Evolutionary conservation across 2,329 filamentous ascomycete genomes (phyloP), one percentile per base, ranked within the genome.

Genomic region (Fusarium sp.): DNA sequence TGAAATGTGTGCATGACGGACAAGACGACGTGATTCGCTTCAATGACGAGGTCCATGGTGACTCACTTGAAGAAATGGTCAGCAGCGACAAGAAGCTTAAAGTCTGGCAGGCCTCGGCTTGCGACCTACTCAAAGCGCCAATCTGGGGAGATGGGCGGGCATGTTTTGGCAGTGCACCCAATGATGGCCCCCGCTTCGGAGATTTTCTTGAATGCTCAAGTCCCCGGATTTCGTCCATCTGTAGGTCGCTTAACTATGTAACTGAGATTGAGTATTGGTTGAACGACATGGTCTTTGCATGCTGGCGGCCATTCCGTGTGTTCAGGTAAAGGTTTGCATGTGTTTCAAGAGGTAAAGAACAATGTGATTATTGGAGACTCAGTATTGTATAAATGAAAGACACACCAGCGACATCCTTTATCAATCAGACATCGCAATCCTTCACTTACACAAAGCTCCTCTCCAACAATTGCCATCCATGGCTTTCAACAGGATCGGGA

Each of bases 381-480:
- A 9, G n/a, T 16, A 20, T 18, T 25, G 20, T 37, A 27, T n/a
- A 10, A 16, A 59, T 37, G 6, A 16, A 27, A 18, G 35, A 10
- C 34, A 9, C 6, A n/a, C 16, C 6, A 52, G 25, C 18, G 48
- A 30, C 25, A n/a, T 30, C 10, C 30, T 34, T 45, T 61, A 48
- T 48, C 58, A 48, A 25, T n/a, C 30, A 20, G 20, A 35, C 30
- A 34, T 20, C 13, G 48, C 48, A 52, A 52, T 52, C 23, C 27
- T 20, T 52, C 27, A 52, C 48, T 52, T 52, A 52, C 48, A 52
- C 48, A 30, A 52, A n/a, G 41, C 27, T 14, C 27, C 18, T 32
- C n/a, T 52, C 48, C 48, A 4, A 52, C n/a, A 62, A 73, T 71
- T 70, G 45, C 65, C 71, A 70, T 62, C 32, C 27, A 35, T 56